These are phyloP conservation scores for Mucor saturninus DNA, from an alignment of 371 early-diverging fungal species.

Conservation along the genomic window DNA sequence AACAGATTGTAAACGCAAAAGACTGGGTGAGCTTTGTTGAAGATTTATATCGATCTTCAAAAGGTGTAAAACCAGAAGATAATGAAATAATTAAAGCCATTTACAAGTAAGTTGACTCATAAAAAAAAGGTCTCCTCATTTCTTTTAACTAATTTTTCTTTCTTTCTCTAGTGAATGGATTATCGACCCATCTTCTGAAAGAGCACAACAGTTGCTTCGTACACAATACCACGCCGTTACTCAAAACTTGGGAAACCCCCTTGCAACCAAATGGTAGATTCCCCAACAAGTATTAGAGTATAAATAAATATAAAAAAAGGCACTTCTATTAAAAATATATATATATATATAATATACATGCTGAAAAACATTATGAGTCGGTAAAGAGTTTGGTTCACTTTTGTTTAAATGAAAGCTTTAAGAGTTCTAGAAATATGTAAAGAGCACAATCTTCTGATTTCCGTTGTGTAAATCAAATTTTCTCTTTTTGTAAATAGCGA, in stretches of 20 bases:
- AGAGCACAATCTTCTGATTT: no score
- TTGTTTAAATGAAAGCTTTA: no score
- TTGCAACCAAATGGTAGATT: conserved; percentile 77
- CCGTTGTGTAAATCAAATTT: no score
- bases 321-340: no score
- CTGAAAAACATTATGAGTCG: no score
- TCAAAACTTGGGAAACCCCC: conserved; percentile 62
- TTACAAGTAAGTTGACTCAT: conserved; percentile 55
- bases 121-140: no score
- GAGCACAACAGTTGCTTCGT: conserved; percentile 62
- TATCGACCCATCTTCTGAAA: conserved; percentile 39
- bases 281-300: neutral
- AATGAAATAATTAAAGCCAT: conserved; percentile 57
- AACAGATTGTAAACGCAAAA: conserved; percentile 57
- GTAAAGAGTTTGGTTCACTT: no score
- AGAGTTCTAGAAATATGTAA: no score
- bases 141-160: neutral
- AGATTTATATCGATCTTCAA: conserved; percentile 56
- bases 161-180: conserved; percentile 51
- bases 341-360: no score
- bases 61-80: conserved; percentile 57
- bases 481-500: no score
- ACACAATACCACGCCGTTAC: conserved; percentile 83
- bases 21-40: conserved; percentile 68
- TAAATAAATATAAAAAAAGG: neutral